phyloP scores from a whole-genome alignment of 495 filamentous ascomycete genomes.

The Xylaria curta region DNA sequence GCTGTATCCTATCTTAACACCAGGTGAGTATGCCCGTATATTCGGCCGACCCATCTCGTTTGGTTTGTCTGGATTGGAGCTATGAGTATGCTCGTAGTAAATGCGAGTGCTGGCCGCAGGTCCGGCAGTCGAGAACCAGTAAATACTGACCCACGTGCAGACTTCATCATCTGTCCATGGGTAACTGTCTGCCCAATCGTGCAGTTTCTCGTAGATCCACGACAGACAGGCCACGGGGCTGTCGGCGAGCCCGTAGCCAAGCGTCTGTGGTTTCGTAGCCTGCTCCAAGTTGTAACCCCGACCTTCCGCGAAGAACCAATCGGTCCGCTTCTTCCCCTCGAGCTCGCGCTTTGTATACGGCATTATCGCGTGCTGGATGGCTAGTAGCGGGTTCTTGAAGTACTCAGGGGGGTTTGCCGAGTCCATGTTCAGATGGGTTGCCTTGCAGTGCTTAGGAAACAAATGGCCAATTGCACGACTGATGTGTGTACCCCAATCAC shows the following conservation, averaged over 20 bases:
- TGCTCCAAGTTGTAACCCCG: slow-evolving; percentile 63
- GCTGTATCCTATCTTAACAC: slow-evolving; percentile 62
- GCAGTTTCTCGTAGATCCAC: slow-evolving; percentile 75
- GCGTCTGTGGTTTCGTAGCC: slow-evolving; percentile 67
- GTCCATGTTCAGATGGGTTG: slow-evolving; percentile 70
- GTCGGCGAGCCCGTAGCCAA: slow-evolving; percentile 63
- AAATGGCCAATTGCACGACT: slow-evolving; percentile 62
- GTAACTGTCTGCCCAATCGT: slow-evolving; percentile 70
- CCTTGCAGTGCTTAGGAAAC: slow-evolving; percentile 63
- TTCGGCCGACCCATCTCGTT: slow-evolving; percentile 29
- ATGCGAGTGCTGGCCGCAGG: slow-evolving; percentile 62
- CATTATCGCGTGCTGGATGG: slow-evolving; percentile 51
- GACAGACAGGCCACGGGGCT: slow-evolving; percentile 66
- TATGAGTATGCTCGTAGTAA: slow-evolving; percentile 63
- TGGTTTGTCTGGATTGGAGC: slow-evolving; percentile 29
- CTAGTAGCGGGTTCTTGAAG: slow-evolving; percentile 48
- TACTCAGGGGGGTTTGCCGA: slow-evolving; percentile 44
- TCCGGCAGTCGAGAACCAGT: slow-evolving; percentile 63
- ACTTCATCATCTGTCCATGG: slow-evolving; percentile 73
- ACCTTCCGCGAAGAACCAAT: slow-evolving; percentile 60
- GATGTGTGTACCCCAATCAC: slow-evolving; percentile 72
- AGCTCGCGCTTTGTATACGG: slow-evolving; percentile 44
- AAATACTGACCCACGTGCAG: slow-evolving; percentile 69
- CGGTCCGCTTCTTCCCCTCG: slow-evolving; percentile 51
- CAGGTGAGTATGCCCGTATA: slow-evolving; percentile 40